Percentiles rank a stretch among this genome's conserved stretches.
phyloP scores from a whole-genome alignment of 2,329 filamentous ascomycete genomes.

The Zopfia rhizophila region DNA sequence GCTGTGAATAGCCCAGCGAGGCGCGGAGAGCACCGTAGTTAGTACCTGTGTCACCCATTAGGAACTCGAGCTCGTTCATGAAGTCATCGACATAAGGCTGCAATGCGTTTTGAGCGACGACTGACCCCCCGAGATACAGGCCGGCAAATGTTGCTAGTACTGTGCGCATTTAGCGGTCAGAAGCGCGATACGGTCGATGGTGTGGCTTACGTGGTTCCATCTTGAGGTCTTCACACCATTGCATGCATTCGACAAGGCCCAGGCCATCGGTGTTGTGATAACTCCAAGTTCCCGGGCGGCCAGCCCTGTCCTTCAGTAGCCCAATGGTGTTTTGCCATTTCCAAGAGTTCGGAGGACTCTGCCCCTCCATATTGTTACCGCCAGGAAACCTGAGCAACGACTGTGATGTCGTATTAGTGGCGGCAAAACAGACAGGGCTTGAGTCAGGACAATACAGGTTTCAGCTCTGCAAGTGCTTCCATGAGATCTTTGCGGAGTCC shows the following conservation, averaged over 20 bases:
- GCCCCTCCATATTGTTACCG: constrained; percentile 64
- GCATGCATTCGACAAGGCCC: constrained; percentile 70
- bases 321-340: constrained; percentile 65
- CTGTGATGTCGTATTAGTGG: too few species aligned
- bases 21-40: constrained; percentile 69
- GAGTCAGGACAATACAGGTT: constrained; percentile 69
- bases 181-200: too few species aligned
- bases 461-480: constrained; percentile 62
- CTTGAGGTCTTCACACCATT: constrained; percentile 69
- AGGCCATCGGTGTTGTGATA: constrained; percentile 72
- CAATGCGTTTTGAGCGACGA: constrained; percentile 61
- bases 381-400: constrained; percentile 72
- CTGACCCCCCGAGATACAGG: constrained; percentile 63
- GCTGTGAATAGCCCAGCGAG: constrained; percentile 68
- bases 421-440: too few species aligned
- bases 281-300: constrained; percentile 65
- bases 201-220: too few species aligned
- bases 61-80: constrained; percentile 71
- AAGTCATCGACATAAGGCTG: constrained; percentile 68
- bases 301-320: constrained; percentile 63
- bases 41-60: constrained; percentile 64
- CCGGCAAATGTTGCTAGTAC: constrained; percentile 70
- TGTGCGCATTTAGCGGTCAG: too few species aligned
- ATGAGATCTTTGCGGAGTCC: constrained; percentile 68
- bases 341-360: constrained; percentile 57